Evolutionary conservation across 257 asterid species (phyloP).

Genomic region (Forsythia viridissima): DNA sequence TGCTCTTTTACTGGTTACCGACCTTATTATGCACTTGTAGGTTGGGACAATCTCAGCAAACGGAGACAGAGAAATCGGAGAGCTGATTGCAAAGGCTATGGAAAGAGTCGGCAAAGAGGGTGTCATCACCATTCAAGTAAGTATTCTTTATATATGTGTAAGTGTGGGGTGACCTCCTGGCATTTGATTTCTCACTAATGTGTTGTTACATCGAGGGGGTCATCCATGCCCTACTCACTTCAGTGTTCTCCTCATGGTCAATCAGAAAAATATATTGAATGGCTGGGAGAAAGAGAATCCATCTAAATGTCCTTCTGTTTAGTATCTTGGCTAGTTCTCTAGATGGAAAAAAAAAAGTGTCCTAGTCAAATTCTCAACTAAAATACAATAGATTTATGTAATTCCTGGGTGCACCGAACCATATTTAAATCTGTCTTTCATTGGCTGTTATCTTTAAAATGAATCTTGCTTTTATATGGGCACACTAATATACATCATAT

Average conservation of each 20-base stretch:
- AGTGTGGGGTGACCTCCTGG: not conserved
- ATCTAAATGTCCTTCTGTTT: not conserved
- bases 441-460: not conserved
- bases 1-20: not conserved
- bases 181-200: not conserved
- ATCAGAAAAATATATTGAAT: not conserved
- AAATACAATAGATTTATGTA: not conserved
- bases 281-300: not conserved
- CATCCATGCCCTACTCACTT: not conserved
- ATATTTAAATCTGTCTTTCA: not conserved
- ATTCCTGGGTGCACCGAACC: not conserved
- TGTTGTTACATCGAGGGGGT: not conserved
- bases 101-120: conserved; percentile 72
- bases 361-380: not conserved
- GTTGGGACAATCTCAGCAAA: conserved; percentile 66
- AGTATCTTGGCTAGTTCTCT: not conserved
- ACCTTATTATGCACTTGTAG: conserved; percentile 20
- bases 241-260: not conserved
- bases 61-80: conserved; percentile 65
- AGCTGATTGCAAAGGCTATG: conserved; percentile 70
- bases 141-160: conserved; percentile 13
- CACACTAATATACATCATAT: not conserved
- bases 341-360: not conserved
- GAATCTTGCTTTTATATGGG: not conserved
- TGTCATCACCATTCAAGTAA: conserved; percentile 64